Conservation (phyloP, 768 basidiomycete genomes). For the Psilocybe cubensis region DNA sequence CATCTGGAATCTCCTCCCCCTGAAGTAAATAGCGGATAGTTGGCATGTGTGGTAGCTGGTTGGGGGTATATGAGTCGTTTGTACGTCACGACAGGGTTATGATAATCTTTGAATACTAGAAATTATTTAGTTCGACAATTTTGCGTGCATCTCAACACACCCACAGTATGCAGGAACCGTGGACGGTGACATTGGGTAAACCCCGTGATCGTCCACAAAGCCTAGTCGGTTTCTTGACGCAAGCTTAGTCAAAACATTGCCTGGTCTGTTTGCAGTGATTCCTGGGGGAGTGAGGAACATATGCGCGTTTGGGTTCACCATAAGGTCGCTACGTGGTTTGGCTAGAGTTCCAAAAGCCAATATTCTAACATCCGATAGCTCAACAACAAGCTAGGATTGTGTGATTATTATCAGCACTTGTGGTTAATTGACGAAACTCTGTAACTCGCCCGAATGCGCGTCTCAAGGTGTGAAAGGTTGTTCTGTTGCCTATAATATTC, state of each 20-base stretch:
- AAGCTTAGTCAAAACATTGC: conserved; percentile 13
- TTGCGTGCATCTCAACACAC: conserved; percentile 13
- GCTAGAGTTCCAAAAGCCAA: conserved; percentile 71
- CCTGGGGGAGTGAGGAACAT: conserved; percentile 72
- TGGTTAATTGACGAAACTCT: neutral
- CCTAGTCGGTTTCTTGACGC: conserved; percentile 15
- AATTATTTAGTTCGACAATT: conserved; percentile 6
- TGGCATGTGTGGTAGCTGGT: conserved; percentile 55
- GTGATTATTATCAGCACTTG: neutral
- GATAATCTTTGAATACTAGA: conserved; percentile 33
- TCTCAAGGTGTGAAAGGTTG: conserved; percentile 69
- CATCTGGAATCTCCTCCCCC: conserved; percentile 72
- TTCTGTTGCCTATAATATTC: conserved; percentile 59
- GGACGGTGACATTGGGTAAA: conserved; percentile 41
- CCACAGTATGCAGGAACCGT: conserved; percentile 33
- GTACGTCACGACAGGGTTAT: conserved; percentile 36
- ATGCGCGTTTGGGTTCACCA: conserved; percentile 70
- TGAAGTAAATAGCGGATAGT: conserved; percentile 76
- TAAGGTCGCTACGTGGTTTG: conserved; percentile 56
- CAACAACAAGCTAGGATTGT: conserved; percentile 58
- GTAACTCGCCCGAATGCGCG: conserved; percentile 61
- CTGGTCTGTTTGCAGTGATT: conserved; percentile 38
- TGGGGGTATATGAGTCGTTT: conserved; percentile 55
- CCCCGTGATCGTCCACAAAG: conserved; percentile 45
- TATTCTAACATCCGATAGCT: conserved; percentile 73